Conservation (phyloP, 1,139 yeast species). For the Yamadazyma diddensiae region DNA sequence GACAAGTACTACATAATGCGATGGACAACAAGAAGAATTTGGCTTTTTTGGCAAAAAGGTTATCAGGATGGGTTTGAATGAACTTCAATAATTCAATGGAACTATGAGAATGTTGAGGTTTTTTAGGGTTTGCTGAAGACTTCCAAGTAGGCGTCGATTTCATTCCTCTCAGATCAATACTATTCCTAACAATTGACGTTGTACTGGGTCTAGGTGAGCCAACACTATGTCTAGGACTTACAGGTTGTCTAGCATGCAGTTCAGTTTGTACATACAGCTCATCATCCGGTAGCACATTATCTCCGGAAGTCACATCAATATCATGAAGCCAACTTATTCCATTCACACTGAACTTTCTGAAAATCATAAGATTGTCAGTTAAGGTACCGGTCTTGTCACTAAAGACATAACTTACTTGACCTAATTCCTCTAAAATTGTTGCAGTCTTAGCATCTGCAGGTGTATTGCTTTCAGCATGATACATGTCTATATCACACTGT, state of each 20-base stretch:
- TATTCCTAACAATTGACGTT: slow-evolving; percentile 30
- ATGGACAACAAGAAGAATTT: slow-evolving; percentile 75
- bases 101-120: slow-evolving; percentile 23
- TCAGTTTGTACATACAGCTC: not conserved
- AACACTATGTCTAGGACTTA: slow-evolving; percentile 4
- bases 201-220: slow-evolving; percentile 24
- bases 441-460: slow-evolving; percentile 96
- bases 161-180: slow-evolving; percentile 24
- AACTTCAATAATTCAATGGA: slow-evolving; percentile 62
- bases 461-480: slow-evolving; percentile 76
- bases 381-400: slow-evolving; percentile 97
- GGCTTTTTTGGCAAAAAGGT: slow-evolving; percentile 68
- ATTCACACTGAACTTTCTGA: slow-evolving; percentile 76
- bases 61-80: slow-evolving; percentile 68
- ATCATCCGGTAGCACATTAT: slow-evolving; percentile 12
- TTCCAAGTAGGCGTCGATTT: slow-evolving; percentile 29
- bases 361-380: slow-evolving; percentile 87
- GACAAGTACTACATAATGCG: slow-evolving; percentile 87
- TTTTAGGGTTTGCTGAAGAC: slow-evolving; percentile 37
- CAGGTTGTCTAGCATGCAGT: not conserved
- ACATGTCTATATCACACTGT: slow-evolving; percentile 94
- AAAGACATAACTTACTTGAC: slow-evolving; percentile 92
- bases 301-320: slow-evolving; percentile 40
- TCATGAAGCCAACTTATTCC: slow-evolving; percentile 93
- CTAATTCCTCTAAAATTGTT: slow-evolving; percentile 91